phyloP scores from a whole-genome alignment of 2,329 filamentous ascomycete species.

The Trichocomaceae sp. region DNA sequence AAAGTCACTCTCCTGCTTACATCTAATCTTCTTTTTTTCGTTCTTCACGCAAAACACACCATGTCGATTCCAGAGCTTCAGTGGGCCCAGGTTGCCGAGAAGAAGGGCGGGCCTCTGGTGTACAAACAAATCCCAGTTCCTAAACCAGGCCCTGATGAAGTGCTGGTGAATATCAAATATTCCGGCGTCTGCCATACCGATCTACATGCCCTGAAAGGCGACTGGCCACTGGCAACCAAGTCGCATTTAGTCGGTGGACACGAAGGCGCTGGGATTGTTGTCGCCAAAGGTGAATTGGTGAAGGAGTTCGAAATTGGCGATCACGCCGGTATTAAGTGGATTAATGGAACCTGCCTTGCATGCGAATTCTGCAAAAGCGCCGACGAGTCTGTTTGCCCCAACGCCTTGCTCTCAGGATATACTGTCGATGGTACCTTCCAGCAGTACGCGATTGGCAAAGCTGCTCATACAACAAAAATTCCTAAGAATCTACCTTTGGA shows the following conservation, averaged over 20 bases:
- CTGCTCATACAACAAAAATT: constrained; percentile 74
- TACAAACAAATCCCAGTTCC: constrained; percentile 63
- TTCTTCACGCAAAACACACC: constrained; percentile 1
- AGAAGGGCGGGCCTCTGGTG: constrained; percentile 57
- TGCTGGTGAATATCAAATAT: constrained; percentile 86
- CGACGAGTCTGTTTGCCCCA: constrained; percentile 76
- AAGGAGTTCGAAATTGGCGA: constrained; percentile 74
- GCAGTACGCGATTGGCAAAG: constrained; percentile 83
- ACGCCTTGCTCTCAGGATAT: constrained; percentile 75
- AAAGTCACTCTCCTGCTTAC: too few species aligned
- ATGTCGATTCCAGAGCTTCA: constrained; percentile 67
- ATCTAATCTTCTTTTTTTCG: too few species aligned
- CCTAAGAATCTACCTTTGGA: constrained; percentile 71
- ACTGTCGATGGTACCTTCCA: constrained; percentile 91
- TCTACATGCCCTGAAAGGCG: constrained; percentile 72
- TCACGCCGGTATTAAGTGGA: constrained; percentile 82
- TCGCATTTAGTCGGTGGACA: constrained; percentile 78
- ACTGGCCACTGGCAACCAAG: constrained; percentile 82
- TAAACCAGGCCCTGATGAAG: constrained; percentile 78
- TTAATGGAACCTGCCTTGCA: constrained; percentile 76
- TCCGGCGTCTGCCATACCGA: constrained; percentile 89
- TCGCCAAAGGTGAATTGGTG: constrained; percentile 70
- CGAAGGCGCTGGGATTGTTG: constrained; percentile 73
- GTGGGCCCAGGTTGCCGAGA: constrained; percentile 86
- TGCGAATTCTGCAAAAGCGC: constrained; percentile 76